Percentiles rank a stretch among this genome's conserved stretches.
Conservation (phyloP, 75 land plant species). For the Pseudotsuga menziesii region DNA sequence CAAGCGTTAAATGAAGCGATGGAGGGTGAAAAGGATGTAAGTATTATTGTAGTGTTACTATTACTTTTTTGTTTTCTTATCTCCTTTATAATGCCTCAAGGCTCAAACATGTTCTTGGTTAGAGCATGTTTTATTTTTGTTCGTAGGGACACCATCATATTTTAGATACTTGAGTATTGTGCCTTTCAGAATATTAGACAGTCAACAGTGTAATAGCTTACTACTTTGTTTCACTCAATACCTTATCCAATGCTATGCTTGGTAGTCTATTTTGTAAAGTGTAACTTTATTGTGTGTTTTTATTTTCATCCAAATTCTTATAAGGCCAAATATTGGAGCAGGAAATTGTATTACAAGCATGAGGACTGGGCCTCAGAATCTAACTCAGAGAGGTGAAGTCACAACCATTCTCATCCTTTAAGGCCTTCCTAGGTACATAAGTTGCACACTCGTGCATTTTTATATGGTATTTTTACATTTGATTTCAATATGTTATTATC, state of each 20-base stretch:
- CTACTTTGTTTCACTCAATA: neutral
- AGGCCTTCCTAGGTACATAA: constrained; percentile 86
- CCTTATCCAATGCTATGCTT: neutral
- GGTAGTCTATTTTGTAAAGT: neutral
- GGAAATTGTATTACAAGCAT: constrained; percentile 39
- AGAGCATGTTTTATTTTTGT: neutral
- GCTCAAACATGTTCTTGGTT: neutral
- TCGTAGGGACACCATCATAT: constrained; percentile 55
- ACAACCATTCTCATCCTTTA: constrained; percentile 91
- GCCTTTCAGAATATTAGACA: constrained; percentile 70
- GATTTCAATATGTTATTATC: neutral
- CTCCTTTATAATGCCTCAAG: neutral
- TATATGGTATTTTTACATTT: neutral
- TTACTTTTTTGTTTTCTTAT: neutral
- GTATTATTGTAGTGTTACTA: constrained; percentile 7
- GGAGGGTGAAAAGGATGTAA: constrained; percentile 56
- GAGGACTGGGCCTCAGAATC: constrained; percentile 65
- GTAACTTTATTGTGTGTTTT: neutral
- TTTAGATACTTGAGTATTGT: constrained; percentile 66
- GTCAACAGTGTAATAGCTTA: constrained; percentile 45
- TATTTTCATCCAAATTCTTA: constrained; percentile 33
- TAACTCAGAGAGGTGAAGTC: constrained; percentile 82
- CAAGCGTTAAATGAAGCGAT: constrained; percentile 65
- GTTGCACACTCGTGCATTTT: neutral
- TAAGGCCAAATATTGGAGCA: constrained; percentile 49